Base-by-base conservation (phyloP, 2,329 filamentous ascomycete genomes). In the Akanthomyces dipterigenus region DNA sequence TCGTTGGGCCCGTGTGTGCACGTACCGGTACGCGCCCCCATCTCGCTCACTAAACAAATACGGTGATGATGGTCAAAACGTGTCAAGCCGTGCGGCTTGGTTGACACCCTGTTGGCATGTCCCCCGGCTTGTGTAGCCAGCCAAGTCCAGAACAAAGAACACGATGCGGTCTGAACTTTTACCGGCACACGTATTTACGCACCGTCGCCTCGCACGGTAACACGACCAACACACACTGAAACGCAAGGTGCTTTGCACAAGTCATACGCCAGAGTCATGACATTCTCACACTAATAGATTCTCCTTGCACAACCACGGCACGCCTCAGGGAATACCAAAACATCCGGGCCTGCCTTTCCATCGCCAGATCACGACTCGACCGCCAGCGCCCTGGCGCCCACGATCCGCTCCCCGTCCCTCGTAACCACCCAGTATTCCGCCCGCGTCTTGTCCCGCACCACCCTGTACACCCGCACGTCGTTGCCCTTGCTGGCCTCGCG, bases 381-480 rank as follows among this genome's bases (percentile, higher is more conserved):
- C 28, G 88, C 85, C 75, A 91, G 77, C 12, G 88, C 90, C 80
- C 91, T 93, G 61, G 88, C 80, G 16, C 93, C 93, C 8, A 96
- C 85, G 63, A 96, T 69, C 75, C 80, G 82, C 20, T 80, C 82
- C 14, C 80, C 82, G 55, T 82, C 76, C 75, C 68, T 87, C 81
- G 66, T 88, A 72, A 96, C 77, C 62, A 96, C 77, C 82, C 88
- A 96, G 74, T 96, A 96, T 75, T 96, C 90, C 16, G 81, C 80
- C 70, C 88, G 82, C 28, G 86, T 84, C 14, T 78, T 77, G 49
- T 83, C 85, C 67, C 84, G 78, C 62, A 80, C 77, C 9, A 96
- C 85, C 58, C 83, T 80, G 70, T 95, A 96, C 24, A 96, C 86
- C 70, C 87, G 84, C 57, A 93, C 83, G 65, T 90, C 87, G 63